Conservation (phyloP, 257 asterid genomes). For the Solanum boliviense region DNA sequence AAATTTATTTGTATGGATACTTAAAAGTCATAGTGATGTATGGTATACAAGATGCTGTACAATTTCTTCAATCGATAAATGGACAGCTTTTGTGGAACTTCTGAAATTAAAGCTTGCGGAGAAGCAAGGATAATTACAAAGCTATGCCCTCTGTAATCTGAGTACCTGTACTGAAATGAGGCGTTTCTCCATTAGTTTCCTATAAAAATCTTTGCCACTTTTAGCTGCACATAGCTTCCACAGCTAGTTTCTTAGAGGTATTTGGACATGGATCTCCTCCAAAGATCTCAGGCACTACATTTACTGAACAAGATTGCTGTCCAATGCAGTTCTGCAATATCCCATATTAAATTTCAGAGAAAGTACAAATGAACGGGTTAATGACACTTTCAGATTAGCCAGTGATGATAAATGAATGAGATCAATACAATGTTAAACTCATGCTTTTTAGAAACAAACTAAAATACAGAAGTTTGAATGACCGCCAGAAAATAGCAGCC, state of each 20-base stretch:
- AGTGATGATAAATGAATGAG: background rate
- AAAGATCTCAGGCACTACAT: background rate
- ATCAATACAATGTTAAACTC: background rate
- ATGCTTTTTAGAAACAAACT: background rate
- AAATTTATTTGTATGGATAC: background rate
- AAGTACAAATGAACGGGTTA: background rate
- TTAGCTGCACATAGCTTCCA: slow-evolving; percentile 4
- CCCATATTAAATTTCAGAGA: background rate
- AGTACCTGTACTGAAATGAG: background rate
- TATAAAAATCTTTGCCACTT: background rate
- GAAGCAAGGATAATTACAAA: background rate
- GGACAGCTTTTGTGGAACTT: background rate
- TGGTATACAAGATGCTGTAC: background rate
- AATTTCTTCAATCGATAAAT: background rate
- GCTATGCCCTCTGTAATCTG: background rate
- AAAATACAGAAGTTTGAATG: background rate
- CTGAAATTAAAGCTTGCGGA: background rate
- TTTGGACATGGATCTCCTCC: slow-evolving; percentile 5
- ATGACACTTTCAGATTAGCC: background rate
- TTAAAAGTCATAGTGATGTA: background rate
- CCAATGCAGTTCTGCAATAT: background rate
- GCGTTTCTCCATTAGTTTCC: background rate
- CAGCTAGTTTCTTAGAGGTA: slow-evolving; percentile 1
- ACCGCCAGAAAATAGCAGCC: background rate
- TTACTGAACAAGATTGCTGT: background rate